Evolutionary conservation across 177 flowering plant species (phyloP), one percentile per base, ranked within the genome.

Genomic region (Vitis hybrid): DNA sequence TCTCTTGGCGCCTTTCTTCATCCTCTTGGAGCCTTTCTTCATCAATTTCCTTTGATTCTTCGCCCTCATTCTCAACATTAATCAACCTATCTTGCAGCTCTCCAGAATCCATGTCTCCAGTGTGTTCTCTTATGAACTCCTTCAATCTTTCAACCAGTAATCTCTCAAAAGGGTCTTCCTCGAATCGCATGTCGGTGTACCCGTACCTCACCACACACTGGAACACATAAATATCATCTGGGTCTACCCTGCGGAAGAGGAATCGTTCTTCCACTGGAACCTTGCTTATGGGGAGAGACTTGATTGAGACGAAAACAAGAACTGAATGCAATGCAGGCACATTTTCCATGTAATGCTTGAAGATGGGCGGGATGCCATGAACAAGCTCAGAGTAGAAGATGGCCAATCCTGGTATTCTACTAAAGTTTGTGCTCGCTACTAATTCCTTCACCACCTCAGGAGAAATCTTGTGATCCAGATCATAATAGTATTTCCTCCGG

Each of bases 311-410:
- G 15, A 85, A 82, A n/a, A 87, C 78, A 11, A 87, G 72, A 3
- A 82, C 82, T 0, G 87, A 79, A 70, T 87, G 91, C 12, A 85
- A 9, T 1, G 85, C 82, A 5, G 89, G 86, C n/a, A 87, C 79
- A 30, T 87, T 85, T 2, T 62, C 69, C 32, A 79, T 66, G 56
- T 79, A 84, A 54, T 82, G 91, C 67, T 79, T 73, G 74, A 87
- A 87, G 13, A 87, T 85, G 8, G 89, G 83, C 0, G 91, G 88
- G 21, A 87, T 84, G 5, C 88, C 87, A 1, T 85, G 86, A 12
- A 82, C 85, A 14, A 84, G 82, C 70, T 82, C 88, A 1, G 88
- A 79, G 72, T 86, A 84, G 51, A 87, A 78, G 17, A 87, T 67
- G 13, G 81, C 91, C 1, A 87, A 67, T 4, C 91, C 86, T 1